A percentile compares a stretch with the other conserved stretches of the same genome.
These are phyloP conservation scores for Chrysosporium keratinophilum DNA, from an alignment of 2,329 filamentous ascomycete genomes.

Conservation along the genomic window DNA sequence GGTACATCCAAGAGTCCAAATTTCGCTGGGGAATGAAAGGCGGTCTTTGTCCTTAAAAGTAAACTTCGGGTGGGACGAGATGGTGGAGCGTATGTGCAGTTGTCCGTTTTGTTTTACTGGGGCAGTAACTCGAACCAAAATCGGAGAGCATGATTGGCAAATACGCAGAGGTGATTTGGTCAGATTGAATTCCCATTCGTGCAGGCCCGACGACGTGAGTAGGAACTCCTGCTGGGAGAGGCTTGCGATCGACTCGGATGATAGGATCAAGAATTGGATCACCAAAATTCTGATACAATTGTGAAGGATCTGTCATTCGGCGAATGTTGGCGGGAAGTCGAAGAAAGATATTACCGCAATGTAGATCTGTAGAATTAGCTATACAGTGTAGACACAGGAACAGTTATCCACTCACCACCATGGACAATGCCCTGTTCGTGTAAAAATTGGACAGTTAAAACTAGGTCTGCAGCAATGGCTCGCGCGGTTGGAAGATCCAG, in stretches of 20 bases:
- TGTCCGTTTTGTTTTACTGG: conserved; percentile 10
- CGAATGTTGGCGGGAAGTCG: conserved; percentile 11
- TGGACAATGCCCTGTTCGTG: conserved; percentile 15
- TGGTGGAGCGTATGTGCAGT: conserved; percentile 12
- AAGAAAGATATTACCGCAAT: conserved; percentile 17
- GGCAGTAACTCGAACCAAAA: conserved; percentile 11
- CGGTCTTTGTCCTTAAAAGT: conserved; percentile 8
- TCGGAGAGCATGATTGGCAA: conserved; percentile 14
- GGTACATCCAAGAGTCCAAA: conserved; percentile 16
- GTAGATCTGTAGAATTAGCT: conserved; percentile 14
- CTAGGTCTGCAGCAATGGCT: conserved; percentile 13
- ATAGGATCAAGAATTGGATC: conserved; percentile 15
- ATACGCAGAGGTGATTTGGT: conserved; percentile 10
- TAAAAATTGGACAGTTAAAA: conserved; percentile 15
- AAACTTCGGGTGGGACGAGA: conserved; percentile 14
- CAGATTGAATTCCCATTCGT: conserved; percentile 10
- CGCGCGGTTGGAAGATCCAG: conserved; percentile 14
- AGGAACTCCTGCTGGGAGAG: conserved; percentile 15
- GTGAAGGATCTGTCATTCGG: conserved; percentile 14
- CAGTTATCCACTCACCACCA: conserved; percentile 14
- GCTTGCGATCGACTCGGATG: conserved; percentile 14
- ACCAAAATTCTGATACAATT: conserved; percentile 14
- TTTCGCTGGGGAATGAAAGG: conserved; percentile 15
- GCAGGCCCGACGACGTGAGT: conserved; percentile 12
- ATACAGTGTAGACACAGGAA: conserved; percentile 9